A percentile compares a stretch with the other conserved stretches of the same genome.
These are phyloP conservation scores for Diaporthe sp. DNA, from an alignment of 2,329 filamentous ascomycete species.

Conservation along the genomic window DNA sequence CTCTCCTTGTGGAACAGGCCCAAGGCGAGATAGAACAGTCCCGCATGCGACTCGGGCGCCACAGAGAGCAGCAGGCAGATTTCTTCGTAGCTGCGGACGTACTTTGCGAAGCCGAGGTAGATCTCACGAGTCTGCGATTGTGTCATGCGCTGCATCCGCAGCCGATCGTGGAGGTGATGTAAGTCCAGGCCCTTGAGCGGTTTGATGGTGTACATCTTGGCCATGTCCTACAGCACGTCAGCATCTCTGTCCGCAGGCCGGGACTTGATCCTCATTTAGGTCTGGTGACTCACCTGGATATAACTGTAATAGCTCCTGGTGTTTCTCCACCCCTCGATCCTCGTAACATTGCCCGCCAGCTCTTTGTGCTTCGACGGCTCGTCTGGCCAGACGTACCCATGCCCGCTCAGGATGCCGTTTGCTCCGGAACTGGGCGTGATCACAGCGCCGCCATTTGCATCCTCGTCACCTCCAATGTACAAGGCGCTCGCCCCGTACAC, in stretches of 20 bases:
- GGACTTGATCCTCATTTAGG: conserved; percentile 47
- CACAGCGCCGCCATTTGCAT: conserved; percentile 65
- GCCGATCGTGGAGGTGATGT: conserved; percentile 90
- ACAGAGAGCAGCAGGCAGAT: conserved; percentile 87
- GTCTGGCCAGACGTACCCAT: conserved; percentile 96
- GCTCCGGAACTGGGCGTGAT: conserved; percentile 53
- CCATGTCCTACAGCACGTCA: conserved; percentile 68
- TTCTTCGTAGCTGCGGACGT: conserved; percentile 84
- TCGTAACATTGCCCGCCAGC: conserved; percentile 88
- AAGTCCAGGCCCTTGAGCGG: conserved; percentile 87
- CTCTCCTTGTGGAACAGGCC: conserved; percentile 91
- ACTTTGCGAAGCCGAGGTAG: conserved; percentile 82
- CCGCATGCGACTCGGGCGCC: conserved; percentile 86
- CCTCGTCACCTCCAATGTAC: conserved; percentile 84
- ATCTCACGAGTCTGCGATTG: conserved; percentile 84
- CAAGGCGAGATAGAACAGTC: conserved; percentile 90
- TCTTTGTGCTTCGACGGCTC: conserved; percentile 85
- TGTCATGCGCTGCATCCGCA: conserved; percentile 84
- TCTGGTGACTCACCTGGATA: conserved; percentile 75
- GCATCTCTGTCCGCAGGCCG: conserved; percentile 26
- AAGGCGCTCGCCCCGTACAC: conserved; percentile 95
- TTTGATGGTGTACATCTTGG: conserved; percentile 72
- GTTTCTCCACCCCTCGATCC: conserved; percentile 97
- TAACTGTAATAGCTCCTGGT: conserved; percentile 96
- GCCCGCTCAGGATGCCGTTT: conserved; percentile 67